Base-by-base conservation (phyloP, 179 eudicot genomes). In the Dionaea muscipula region DNA sequence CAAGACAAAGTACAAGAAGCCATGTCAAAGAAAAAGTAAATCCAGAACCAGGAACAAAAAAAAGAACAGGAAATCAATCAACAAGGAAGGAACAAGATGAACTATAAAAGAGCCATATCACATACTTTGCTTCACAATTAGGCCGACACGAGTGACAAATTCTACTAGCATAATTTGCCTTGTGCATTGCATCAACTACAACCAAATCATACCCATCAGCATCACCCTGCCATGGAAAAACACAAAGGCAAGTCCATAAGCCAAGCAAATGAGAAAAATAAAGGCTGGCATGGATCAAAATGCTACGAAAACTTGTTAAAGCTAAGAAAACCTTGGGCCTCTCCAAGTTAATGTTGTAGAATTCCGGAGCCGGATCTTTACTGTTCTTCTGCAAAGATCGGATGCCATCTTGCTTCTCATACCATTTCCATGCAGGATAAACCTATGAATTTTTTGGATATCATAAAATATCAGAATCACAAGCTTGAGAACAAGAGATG, bases 361-460 rank as follows among this genome's bases (percentile, higher is more conserved):
- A 91, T 66, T 91, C 98, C 4, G 98, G 94, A 47, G 90, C 98
- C 24, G 95, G 80, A 55, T 91, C 98, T 72, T 87, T 77, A 69
- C 72, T 80, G 60, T 84, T 81, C 74, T 81, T 84, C 72, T 91
- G 98, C 61, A 91, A 51, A 63, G 94, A 77, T 60, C 95, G 83
- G 60, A 91, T 84, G 21, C 95, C 98, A 70, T 91, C 98, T 72
- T 91, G 95, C 71, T 91, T 91, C 72, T 91, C 98, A 72, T 78
- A 91, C 98, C 98, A 91, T 73, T 87, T 91, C 98, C 98, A 91
- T 41, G 98, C 80, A 64, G 98, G 98, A 74, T 91, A 91, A 37
- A 91, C 98, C 98, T 91, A 58, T 31, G 56, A 17, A 43, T 43
- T 6, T 14, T 39, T 39, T 16, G 8, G 11, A 43, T 16, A 4